Base-by-base conservation (phyloP, 768 basidiomycete species). In the Pulveroboletus sp. region DNA sequence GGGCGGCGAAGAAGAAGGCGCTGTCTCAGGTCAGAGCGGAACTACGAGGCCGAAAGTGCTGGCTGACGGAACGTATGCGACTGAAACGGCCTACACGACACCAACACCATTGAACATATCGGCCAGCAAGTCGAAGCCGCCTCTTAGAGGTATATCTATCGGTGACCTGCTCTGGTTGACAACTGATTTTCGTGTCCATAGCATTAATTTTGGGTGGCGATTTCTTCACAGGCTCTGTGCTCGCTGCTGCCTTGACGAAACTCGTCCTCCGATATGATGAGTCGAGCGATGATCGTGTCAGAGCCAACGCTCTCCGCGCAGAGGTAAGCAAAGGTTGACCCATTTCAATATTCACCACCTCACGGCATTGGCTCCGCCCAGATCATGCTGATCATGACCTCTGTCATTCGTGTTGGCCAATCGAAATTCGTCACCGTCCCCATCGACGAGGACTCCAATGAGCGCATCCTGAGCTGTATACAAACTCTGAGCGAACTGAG, bases 311-410 rank as follows among this genome's bases (percentile, higher is more conserved):
- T 6, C 71, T 97, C 6, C 80, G 88, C 24, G 96, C 96, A 12
- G 94, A 99, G 77, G 89, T 88, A 45, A 35, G 14, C 48, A 29
- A 16, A 13, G 13, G 7, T 24, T 36, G n/a, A n/a, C n/a, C n/a
- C n/a, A 19, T 16, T 44, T 40, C 11, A 20, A 7, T 34, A 24
- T 9, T 12, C 20, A 24, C 30, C 11, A 37, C 36, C 47, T 51
- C 16, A 42, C 30, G 4, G 10, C 5, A n/a, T 34, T 36, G 5
- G 45, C 46, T 35, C 27, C 17, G 10, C 53, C 14, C 59, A 90
- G 87, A 84, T 90, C 6, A 97, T 99, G 90, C 78, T 99, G 46
- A 92, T 98, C 65, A 97, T 99, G 96, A 86, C 93, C 1, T 96
- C 93, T 9, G 77, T 93, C 64, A 89, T 98, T 63, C 92, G 96